Conservation (phyloP, 2,329 filamentous ascomycete genomes). For the Trichothecium sympodiale region DNA sequence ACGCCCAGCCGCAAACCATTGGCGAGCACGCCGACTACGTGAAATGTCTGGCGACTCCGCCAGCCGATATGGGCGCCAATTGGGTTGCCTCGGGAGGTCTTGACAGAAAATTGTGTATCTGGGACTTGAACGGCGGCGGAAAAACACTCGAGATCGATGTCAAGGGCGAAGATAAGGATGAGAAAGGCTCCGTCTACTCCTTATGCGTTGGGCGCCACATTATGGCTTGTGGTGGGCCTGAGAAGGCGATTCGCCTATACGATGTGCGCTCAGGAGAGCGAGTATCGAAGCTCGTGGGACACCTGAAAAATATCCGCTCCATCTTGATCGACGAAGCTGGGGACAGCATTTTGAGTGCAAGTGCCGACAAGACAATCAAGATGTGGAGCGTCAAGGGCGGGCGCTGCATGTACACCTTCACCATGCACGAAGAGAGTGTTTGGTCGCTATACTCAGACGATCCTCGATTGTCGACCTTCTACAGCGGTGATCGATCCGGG, state of each 20-base stretch:
- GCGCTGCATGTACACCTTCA: conserved; percentile 93
- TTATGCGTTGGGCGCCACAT: conserved; percentile 70
- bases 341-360: conserved; percentile 86
- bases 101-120: conserved; percentile 83
- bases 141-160: conserved; percentile 81
- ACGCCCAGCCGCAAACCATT: conserved; percentile 52
- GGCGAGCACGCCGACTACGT: conserved; percentile 94
- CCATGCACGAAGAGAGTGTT: conserved; percentile 97
- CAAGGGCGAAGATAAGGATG: conserved; percentile 67
- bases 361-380: conserved; percentile 94
- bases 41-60: conserved; percentile 78
- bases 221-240: conserved; percentile 84
- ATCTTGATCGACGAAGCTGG: conserved; percentile 83
- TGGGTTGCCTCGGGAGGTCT: conserved; percentile 94
- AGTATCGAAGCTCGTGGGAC: conserved; percentile 92
- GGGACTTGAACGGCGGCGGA: conserved; percentile 83
- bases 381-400: conserved; percentile 94
- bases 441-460: conserved; percentile 92
- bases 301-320: conserved; percentile 87
- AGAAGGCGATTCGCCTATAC: conserved; percentile 87
- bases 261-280: conserved; percentile 80
- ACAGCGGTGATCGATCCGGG: conserved; percentile 86
- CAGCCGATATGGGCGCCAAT: conserved; percentile 45
- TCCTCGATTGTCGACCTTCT: conserved; percentile 78
- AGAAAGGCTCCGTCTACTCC: conserved; percentile 94